Conservation (phyloP, 352 stramenopile species). For the Globisporangium sylvaticum region DNA sequence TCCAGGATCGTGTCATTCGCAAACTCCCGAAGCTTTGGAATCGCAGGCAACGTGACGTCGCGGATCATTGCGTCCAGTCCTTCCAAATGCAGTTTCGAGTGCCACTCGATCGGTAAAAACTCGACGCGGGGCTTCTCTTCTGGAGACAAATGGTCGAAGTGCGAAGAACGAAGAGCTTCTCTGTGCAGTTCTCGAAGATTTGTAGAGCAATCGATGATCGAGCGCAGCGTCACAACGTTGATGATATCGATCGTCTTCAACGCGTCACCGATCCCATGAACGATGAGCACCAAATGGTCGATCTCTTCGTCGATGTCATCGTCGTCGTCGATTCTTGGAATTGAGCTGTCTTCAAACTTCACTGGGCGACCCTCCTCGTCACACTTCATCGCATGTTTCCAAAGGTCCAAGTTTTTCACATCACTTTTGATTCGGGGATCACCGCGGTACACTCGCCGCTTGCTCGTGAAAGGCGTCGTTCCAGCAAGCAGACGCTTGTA, state of each 20-base stretch:
- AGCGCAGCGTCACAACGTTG: conserved; percentile 77
- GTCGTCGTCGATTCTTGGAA: conserved; percentile 46
- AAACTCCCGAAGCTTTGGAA: conserved; percentile 90
- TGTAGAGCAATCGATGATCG: conserved; percentile 78
- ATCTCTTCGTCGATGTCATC: conserved; percentile 70
- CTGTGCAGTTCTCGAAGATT: conserved; percentile 63
- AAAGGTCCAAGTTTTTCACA: conserved; percentile 42
- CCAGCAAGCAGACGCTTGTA: conserved; percentile 72
- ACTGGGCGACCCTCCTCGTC: conserved; percentile 13
- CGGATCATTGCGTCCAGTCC: conserved; percentile 63
- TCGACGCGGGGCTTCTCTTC: conserved; percentile 46
- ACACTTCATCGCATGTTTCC: conserved; percentile 53
- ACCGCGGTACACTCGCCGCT: conserved; percentile 70
- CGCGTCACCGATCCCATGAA: conserved; percentile 88
- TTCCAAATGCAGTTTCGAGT: conserved; percentile 83
- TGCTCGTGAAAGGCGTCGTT: conserved; percentile 79
- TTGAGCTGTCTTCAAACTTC: conserved; percentile 1
- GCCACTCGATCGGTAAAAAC: conserved; percentile 85
- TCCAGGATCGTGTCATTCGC: conserved; percentile 92
- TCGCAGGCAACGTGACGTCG: conserved; percentile 76
- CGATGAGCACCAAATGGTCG: conserved; percentile 86
- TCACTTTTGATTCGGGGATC: conserved; percentile 70
- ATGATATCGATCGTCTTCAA: conserved; percentile 85
- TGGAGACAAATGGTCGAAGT: conserved; percentile 54
- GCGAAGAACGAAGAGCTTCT: conserved; percentile 56